Percentiles rank a stretch among this genome's conserved stretches.
phyloP scores from a whole-genome alignment of 2,329 filamentous ascomycete genomes.

The Aspergillus tubingensis region DNA sequence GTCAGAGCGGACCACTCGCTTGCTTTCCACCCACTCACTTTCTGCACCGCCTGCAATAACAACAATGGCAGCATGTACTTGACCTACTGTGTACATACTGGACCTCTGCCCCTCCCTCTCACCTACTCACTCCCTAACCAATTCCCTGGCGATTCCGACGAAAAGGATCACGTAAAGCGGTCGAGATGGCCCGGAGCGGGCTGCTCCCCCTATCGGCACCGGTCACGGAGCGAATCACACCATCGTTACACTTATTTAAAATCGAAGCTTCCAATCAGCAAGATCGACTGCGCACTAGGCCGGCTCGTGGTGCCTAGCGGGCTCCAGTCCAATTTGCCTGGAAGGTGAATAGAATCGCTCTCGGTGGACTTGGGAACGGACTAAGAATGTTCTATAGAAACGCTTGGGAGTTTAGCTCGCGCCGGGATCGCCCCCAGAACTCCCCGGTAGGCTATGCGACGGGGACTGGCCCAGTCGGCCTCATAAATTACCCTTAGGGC shows the following conservation, averaged over 20 bases:
- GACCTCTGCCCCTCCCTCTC: not conserved
- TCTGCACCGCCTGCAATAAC: not conserved
- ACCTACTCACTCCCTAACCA: too few species aligned
- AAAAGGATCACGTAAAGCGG: not conserved
- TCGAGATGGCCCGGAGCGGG: not conserved
- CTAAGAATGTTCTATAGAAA: slow-evolving; percentile 25
- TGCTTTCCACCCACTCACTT: not conserved
- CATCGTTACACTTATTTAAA: slow-evolving; percentile 1
- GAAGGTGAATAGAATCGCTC: not conserved
- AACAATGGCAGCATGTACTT: not conserved
- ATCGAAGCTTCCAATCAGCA: slow-evolving; percentile 10
- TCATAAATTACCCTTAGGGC: slow-evolving; percentile 4
- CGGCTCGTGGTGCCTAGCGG: slow-evolving; percentile 10
- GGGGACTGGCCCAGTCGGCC: slow-evolving; percentile 10
- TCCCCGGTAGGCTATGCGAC: slow-evolving; percentile 15
- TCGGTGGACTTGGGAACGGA: slow-evolving; percentile 15
- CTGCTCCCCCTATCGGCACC: slow-evolving; percentile 1
- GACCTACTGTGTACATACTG: not conserved
- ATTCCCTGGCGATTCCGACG: too few species aligned
- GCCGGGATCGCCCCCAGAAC: slow-evolving; percentile 18
- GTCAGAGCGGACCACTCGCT: not conserved
- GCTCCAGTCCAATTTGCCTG: slow-evolving; percentile 7
- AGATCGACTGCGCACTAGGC: not conserved
- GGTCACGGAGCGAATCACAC: slow-evolving; percentile 2
- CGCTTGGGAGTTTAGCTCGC: slow-evolving; percentile 14